These are phyloP conservation scores for Vanrija sp. DNA, from an alignment of 1,284 basidiomycete genomes.

Conservation along the genomic window DNA sequence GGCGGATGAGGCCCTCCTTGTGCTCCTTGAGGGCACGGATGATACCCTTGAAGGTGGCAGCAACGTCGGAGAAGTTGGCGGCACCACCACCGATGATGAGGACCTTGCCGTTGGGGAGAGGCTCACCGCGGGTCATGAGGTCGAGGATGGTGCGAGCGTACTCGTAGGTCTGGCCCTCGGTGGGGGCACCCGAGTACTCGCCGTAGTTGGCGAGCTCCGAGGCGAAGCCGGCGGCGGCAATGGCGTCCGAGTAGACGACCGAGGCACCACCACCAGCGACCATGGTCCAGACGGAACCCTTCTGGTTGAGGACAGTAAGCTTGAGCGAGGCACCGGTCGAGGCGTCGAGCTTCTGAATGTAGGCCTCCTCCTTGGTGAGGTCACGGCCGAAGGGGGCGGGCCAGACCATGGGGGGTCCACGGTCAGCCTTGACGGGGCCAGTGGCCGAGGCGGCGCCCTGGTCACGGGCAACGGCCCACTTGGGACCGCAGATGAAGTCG, in stretches of 20 bases:
- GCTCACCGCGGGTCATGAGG: conserved; percentile 85
- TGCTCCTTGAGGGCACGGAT: conserved; percentile 94
- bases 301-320: conserved; percentile 90
- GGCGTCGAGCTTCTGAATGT: conserved; percentile 96
- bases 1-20: conserved; percentile 76
- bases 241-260: conserved; percentile 71
- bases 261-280: conserved; percentile 72
- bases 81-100: conserved; percentile 98
- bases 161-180: conserved; percentile 97
- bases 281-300: conserved; percentile 99
- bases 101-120: conserved; percentile 85
- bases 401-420: conserved; percentile 96
- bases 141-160: conserved; percentile 99
- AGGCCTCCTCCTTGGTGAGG: conserved; percentile 94
- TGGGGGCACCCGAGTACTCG: conserved; percentile 98
- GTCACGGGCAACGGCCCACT: conserved; percentile 97
- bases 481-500: conserved; percentile 95
- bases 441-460: conserved; percentile 56
- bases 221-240: conserved; percentile 93
- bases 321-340: conserved; percentile 98
- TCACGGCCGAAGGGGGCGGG: conserved; percentile 97
- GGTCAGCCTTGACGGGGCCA: conserved; percentile 69
- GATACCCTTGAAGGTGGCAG: conserved; percentile 99
- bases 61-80: conserved; percentile 99
- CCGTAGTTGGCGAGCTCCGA: conserved; percentile 99